Percentiles rank a stretch among this genome's conserved stretches.
These are phyloP conservation scores for Blastocystis sp. DNA, from an alignment of 352 stramenopile genomes.

Conservation along the genomic window DNA sequence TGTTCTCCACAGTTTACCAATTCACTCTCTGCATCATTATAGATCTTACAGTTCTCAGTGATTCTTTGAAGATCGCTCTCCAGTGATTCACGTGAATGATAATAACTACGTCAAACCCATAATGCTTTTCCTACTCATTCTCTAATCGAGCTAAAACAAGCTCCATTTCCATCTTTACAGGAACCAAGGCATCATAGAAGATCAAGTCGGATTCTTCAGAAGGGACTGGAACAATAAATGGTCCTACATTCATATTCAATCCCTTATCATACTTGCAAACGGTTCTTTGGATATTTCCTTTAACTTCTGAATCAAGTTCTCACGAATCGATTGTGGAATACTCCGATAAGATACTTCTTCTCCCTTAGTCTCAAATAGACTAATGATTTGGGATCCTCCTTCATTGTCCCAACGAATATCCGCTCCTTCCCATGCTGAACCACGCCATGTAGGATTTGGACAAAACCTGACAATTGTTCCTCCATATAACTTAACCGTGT, in stretches of 20 bases:
- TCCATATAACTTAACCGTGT: too few relatives aligned
- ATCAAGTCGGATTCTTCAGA: not conserved
- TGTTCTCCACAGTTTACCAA: not conserved
- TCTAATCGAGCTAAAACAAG: not conserved
- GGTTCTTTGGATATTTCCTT: not conserved
- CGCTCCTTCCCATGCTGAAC: constrained; percentile 17
- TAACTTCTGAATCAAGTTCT: not conserved
- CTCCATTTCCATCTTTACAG: constrained; percentile 23
- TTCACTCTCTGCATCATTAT: constrained; percentile 1
- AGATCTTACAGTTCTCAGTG: constrained; percentile 2
- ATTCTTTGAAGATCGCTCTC: constrained; percentile 14
- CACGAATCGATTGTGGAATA: not conserved
- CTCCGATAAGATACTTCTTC: not conserved
- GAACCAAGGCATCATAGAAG: constrained; percentile 20
- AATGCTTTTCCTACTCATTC: not conserved
- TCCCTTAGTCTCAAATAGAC: constrained; percentile 49
- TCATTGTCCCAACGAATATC: constrained; percentile 50
- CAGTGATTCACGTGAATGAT: not conserved
- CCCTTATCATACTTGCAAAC: not conserved
- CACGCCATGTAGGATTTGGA: not conserved
- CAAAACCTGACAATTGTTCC: constrained; percentile 1
- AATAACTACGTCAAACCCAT: not conserved
- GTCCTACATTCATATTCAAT: not conserved
- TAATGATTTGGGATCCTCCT: constrained; percentile 29
- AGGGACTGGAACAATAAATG: constrained; percentile 30